Base-by-base conservation (phyloP, 768 basidiomycete genomes). In the Postia placenta region DNA sequence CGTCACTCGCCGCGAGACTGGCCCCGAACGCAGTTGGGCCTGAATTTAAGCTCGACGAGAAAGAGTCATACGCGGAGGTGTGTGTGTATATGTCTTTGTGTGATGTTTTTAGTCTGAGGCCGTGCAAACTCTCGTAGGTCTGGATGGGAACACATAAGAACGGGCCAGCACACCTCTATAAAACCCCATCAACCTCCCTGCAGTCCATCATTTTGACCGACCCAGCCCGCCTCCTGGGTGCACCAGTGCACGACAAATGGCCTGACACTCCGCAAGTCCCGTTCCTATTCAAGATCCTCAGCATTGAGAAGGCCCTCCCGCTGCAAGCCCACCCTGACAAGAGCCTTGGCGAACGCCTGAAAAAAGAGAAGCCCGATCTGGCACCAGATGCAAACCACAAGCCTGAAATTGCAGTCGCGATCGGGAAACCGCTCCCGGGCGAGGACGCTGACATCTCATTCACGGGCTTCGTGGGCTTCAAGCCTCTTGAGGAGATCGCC, bases 71-170 rank as follows among this genome's bases (percentile, higher is more conserved):
- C 51, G 77, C 79, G n/a, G 79, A 80, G 72, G 78, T 75, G 47
- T 22, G 42, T n/a, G n/a, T n/a, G n/a, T n/a, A n/a, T n/a, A n/a
- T n/a, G n/a, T n/a, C 14, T 26, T 11, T 25, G 7, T 20, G 5
- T 25, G 7, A 20, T 42, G 19, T 25, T 11, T 25, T 11, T 17
- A 20, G 9, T 39, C 38, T 9, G 6, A 9, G 12, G 12, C 38
- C 20, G 11, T 17, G 38, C 38, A 6, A 19, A 39, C 9, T 3
- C 5, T 14, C 26, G 15, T 56, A 80, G 76, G 64, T 80, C n/a
- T 81, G 79, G 79, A 79, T 81, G 76, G 79, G 79, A 25, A 80
- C 79, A 1, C 79, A 81, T 55, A 69, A 73, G 0, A 73, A 70
- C 20, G 67, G 75, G 24, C 78, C 79, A 1, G 73, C 76, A 5